Percentiles rank a stretch among this genome's conserved stretches.
Evolutionary conservation across 164 flowering plant species (phyloP).

Genomic region (Sextonia rubra): DNA sequence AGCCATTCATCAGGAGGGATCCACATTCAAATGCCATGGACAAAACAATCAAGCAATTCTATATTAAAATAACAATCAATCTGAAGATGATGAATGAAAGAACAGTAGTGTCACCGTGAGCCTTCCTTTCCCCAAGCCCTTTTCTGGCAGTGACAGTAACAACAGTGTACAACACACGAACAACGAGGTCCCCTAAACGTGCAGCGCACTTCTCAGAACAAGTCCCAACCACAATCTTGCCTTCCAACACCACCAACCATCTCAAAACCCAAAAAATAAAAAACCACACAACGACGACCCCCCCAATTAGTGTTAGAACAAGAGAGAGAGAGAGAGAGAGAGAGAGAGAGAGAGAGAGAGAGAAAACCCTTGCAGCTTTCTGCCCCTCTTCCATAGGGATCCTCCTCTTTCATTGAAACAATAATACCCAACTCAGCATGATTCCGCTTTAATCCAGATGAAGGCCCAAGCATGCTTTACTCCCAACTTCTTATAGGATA

Average conservation of each 20-base stretch:
- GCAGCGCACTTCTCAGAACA: not conserved
- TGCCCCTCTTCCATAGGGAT: slow-evolving; percentile 25
- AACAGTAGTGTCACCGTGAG: not conserved
- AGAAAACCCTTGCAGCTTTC: slow-evolving; percentile 18
- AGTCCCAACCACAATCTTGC: slow-evolving; percentile 5
- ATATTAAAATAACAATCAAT: too few relatives aligned
- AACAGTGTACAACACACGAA: slow-evolving; percentile 21
- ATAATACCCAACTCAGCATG: too few relatives aligned
- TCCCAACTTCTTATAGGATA: too few relatives aligned
- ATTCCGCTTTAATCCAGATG: too few relatives aligned
- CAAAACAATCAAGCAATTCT: too few relatives aligned
- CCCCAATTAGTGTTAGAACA: not conserved
- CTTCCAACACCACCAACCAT: not conserved
- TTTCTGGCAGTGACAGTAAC: slow-evolving; percentile 32
- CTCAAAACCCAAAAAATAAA: slow-evolving; percentile 3
- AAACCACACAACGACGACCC: not conserved
- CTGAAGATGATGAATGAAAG: not conserved
- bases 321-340: slow-evolving; percentile 8
- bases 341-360: slow-evolving; percentile 8
- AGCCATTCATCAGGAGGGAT: too few relatives aligned
- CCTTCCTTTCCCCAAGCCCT: slow-evolving; percentile 13
- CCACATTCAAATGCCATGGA: too few relatives aligned
- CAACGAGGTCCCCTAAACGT: slow-evolving; percentile 12
- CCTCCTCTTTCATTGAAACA: slow-evolving; percentile 27
- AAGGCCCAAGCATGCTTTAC: too few relatives aligned